Evolutionary conservation across 257 asterid genomes (phyloP).

Genomic region (Solanum medicagineum): DNA sequence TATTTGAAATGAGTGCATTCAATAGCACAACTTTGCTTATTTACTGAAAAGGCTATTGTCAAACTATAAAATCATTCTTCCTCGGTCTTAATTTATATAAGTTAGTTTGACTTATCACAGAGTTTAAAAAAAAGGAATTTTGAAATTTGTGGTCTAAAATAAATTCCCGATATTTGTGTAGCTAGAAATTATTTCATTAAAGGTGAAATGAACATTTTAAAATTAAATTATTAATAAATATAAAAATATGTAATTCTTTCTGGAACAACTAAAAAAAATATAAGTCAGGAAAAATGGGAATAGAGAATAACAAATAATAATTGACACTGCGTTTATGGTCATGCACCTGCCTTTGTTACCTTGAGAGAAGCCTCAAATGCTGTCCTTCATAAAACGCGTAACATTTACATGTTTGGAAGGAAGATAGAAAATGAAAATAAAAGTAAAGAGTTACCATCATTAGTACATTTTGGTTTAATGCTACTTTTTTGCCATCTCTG

Average conservation of each 20-base stretch:
- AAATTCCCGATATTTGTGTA: no score
- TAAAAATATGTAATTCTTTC: no score
- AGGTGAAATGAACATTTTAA: no score
- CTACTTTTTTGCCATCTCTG: neutral
- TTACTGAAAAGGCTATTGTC: neutral
- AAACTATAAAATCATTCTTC: neutral
- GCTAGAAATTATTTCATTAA: no score
- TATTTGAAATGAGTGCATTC: neutral
- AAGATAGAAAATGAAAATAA: neutral
- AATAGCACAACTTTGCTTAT: neutral
- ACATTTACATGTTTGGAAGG: neutral
- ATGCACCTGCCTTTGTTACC: neutral
- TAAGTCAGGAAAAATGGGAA: no score
- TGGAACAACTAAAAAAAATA: no score
- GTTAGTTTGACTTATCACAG: no score
- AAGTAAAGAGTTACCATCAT: neutral
- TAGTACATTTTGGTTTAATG: neutral
- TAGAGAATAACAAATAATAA: neutral
- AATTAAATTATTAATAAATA: no score
- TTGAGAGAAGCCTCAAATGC: neutral
- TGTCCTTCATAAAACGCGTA: neutral
- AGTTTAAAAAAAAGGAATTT: no score
- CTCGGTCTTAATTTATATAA: no score
- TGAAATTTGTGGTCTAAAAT: no score
- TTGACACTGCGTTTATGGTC: neutral